Conservation (phyloP, 2,329 filamentous ascomycete genomes). For the Verticillium klebahnii region DNA sequence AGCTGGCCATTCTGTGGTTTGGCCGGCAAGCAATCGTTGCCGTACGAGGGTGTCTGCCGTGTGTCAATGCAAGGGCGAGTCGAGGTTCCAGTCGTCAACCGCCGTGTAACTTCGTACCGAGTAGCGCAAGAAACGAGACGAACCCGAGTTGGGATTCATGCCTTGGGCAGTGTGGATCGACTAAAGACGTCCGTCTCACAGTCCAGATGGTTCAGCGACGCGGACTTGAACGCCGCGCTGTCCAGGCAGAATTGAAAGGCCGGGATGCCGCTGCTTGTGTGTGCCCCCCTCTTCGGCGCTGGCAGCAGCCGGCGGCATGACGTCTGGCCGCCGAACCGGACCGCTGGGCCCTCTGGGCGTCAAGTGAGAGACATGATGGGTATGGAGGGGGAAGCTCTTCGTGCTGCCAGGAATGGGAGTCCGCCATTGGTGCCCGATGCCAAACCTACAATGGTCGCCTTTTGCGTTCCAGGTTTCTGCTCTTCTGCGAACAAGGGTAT, state of each 20-base stretch:
- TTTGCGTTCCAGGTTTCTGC: background rate
- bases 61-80: background rate
- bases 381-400: background rate
- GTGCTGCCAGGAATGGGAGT: background rate
- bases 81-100: background rate
- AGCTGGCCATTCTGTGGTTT: background rate
- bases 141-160: background rate
- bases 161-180: background rate
- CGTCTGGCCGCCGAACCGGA: background rate
- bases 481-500: background rate
- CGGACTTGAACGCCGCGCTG: background rate
- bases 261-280: background rate
- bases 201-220: background rate
- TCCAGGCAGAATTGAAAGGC: background rate
- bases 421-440: background rate
- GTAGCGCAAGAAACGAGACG: background rate
- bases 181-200: background rate
- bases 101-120: background rate
- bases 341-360: background rate
- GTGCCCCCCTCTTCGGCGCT: background rate
- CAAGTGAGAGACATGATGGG: background rate
- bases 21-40: background rate
- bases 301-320: background rate
- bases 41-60: background rate
- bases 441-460: background rate